Evolutionary conservation across 1,139 yeast genomes (phyloP), one percentile per base, ranked within the genome.

Genomic region (Neolecta irregularis): DNA sequence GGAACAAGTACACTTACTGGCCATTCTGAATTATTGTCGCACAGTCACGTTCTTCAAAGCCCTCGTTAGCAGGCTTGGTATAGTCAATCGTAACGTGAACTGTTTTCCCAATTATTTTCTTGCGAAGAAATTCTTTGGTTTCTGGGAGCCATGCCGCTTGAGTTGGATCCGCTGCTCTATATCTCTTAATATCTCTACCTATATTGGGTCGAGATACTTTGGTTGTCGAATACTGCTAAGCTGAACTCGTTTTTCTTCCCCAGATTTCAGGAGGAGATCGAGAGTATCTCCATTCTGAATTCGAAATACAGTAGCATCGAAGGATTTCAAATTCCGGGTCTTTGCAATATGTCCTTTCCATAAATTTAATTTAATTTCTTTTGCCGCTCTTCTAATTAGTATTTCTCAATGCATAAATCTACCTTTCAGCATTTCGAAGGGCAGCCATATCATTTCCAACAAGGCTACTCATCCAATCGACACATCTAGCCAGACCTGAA

Each of bases 401-500:
- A n/a, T 22, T 22, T 22, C 9, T n/a, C n/a, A 22, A 9, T 22
- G n/a, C 9, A 9, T 8, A 22, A 22, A 22, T 8, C 24, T 22
- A 22, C n/a, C 24, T 70, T 52, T 78, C 93, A 18, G 77, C 72
- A 40, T 62, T 66, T 52, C 93, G 67, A 39, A 76, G 62, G 21
- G 53, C 52, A 3, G 66, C 49, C 85, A 80, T 78, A 26, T 64
- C 56, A 4, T 83, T 60, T 2, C 93, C 93, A 39, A 81, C 58
- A 35, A 72, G 51, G n/a, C 69, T 55, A 1, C 83, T 71, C 53
- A 80, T 93, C 88, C 92, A 77, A 52, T 80, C 93, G 16, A 74
- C 71, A 38, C 79, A 69, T 45, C 72, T 73, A 6, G 76, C 93
- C 30, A 72, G 62, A 6, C 94, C 94, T 41, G 62, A 64, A 42